Evolutionary conservation across 164 flowering plant genomes (phyloP).

Genomic region (Liquidambar formosana): DNA sequence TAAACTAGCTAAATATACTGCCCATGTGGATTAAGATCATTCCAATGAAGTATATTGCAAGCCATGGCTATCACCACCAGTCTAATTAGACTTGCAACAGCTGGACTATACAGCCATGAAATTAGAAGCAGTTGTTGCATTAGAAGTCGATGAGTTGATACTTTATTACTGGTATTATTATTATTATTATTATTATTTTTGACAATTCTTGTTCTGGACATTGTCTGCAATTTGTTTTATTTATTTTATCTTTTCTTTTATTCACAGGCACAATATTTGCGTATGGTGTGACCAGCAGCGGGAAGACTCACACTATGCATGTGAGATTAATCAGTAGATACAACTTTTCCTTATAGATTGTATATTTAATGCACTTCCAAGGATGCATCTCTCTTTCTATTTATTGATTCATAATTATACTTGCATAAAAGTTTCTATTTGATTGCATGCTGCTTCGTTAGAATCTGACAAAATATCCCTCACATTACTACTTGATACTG

Average conservation of each 20-base stretch:
- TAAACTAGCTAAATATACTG: too few species aligned
- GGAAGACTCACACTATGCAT: constrained; percentile 97
- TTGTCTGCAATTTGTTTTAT: background rate
- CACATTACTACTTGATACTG: background rate
- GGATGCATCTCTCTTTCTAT: background rate
- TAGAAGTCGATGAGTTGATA: background rate
- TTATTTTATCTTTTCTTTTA: background rate
- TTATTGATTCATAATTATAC: background rate
- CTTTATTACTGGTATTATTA: background rate
- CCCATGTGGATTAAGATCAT: too few species aligned
- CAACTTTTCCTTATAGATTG: background rate
- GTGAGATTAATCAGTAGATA: constrained; percentile 37
- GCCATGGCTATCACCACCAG: too few species aligned
- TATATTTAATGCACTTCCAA: background rate
- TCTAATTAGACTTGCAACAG: too few species aligned
- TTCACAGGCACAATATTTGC: constrained; percentile 84
- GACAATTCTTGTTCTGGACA: background rate
- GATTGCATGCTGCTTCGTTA: background rate
- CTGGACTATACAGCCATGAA: background rate
- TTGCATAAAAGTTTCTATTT: background rate
- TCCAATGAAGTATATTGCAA: too few species aligned
- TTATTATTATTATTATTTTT: background rate
- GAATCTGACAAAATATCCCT: background rate
- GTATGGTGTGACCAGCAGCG: constrained; percentile 98
- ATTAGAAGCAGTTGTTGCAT: background rate